Conservation (phyloP, 2,329 filamentous ascomycete species). For the Zymoseptoria brevis region DNA sequence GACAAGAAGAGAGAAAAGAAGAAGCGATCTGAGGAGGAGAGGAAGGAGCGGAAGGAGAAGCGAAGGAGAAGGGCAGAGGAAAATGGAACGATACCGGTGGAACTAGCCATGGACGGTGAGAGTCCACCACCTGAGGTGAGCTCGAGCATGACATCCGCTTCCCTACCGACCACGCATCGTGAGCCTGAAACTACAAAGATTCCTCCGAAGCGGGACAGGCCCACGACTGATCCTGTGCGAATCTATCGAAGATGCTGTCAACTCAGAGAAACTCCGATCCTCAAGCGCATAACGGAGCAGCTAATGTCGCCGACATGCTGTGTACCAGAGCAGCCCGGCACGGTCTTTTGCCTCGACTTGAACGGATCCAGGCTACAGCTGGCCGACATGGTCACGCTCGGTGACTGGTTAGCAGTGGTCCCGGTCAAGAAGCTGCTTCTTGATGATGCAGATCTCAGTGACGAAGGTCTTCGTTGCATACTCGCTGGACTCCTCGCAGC, state of each 20-base stretch:
- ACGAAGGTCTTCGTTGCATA: conserved; percentile 79
- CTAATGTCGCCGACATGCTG: conserved; percentile 64
- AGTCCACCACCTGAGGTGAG: conserved; percentile 33
- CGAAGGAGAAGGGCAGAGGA: conserved; percentile 77
- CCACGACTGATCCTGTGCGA: conserved; percentile 82
- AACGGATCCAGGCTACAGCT: conserved; percentile 77
- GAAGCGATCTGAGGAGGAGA: conserved; percentile 85
- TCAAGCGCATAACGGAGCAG: conserved; percentile 87
- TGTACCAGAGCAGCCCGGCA: conserved; percentile 57
- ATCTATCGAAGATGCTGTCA: conserved; percentile 95
- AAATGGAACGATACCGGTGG: conserved; percentile 78
- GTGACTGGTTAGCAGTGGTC: conserved; percentile 89
- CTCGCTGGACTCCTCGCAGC: conserved; percentile 78
- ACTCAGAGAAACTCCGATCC: conserved; percentile 79
- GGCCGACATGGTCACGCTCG: conserved; percentile 75
- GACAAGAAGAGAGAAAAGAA: conserved; percentile 88
- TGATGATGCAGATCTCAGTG: conserved; percentile 78
- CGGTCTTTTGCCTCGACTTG: conserved; percentile 74
- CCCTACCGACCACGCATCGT: conserved; percentile 21
- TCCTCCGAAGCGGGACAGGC: conserved; percentile 42
- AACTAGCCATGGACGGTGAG: conserved; percentile 63
- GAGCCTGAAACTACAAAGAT: conserved; percentile 26
- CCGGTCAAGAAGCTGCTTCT: conserved; percentile 79
- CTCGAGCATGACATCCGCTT: conserved; percentile 6
- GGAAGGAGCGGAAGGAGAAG: conserved; percentile 85